Base-by-base conservation (phyloP, 169 alveolate genomes). In the Plasmodium vivax region DNA sequence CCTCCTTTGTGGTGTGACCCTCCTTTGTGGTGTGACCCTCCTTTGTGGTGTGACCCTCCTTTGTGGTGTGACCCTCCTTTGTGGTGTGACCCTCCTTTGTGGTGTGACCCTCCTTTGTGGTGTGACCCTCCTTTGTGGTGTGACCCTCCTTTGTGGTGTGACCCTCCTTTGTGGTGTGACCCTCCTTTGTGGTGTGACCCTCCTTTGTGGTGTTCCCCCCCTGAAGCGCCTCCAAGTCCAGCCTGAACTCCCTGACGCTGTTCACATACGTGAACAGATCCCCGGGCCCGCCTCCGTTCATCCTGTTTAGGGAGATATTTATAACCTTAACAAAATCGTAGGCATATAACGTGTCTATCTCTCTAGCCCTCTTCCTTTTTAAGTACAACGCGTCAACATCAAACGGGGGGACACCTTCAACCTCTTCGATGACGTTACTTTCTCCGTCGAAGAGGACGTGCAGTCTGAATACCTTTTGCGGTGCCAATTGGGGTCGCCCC, bases 281-380 rank as follows among this genome's bases (percentile, higher is more conserved):
- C 10, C 43, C 27, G 34, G 41, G 36, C 16, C 8, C 72, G 4
- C 38, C 19, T 1, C 16, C 68, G 51, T 90, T 74, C 58, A 68
- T 30, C 56, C 94, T 90, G 45, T 90, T 81, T 30, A 90, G 38
- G 30, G 94, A 23, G 27, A 90, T 71, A 36, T 90, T 47, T 80
- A 90, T 81, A 9, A 73, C 41, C 23, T 82, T 79, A 36, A 90
- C 75, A 90, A 90, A 90, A 90, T 90, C 94, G 58, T 90, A 90
- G 19, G 94, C 94, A 68, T 90, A 90, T 71, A 81, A 16, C 27
- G 94, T 90, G 19, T 90, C 94, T 16, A 81, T 81, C 32, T 90
- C 94, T 80, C 94, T 80, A 43, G 94, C 94, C 7, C 94, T 56
- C 47, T 90, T 90, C 36, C 94, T 80, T 47, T 90, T 90, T 71